phyloP scores from a whole-genome alignment of 345 rosid species.

The Gossypium arboreum region DNA sequence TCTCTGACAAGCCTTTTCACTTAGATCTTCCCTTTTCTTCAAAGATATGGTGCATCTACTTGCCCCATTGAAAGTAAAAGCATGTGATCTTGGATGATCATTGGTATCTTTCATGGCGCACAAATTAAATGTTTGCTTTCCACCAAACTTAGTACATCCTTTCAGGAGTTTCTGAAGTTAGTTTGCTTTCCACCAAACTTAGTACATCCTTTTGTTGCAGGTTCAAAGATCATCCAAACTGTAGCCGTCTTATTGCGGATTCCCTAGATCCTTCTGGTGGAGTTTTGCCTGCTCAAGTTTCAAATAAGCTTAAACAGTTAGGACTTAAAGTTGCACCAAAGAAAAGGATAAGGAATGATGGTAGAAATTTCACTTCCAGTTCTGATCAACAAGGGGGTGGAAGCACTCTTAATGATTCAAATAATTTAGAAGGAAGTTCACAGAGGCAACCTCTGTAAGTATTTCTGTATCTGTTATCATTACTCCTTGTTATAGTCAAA shows the following conservation, averaged over 20 bases:
- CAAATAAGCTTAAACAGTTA: constrained; percentile 83
- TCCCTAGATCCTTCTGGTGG: constrained; percentile 65
- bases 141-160: neutral
- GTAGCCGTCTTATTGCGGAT: constrained; percentile 58
- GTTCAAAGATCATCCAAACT: constrained; percentile 61
- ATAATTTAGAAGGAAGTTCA: constrained; percentile 31
- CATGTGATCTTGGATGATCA: neutral
- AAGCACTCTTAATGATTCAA: constrained; percentile 31
- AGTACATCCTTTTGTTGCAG: constrained; percentile 31
- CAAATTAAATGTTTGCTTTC: constrained; percentile 10
- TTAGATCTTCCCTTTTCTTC: neutral
- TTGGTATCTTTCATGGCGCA: neutral
- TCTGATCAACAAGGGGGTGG: constrained; percentile 27
- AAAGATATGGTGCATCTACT: neutral
- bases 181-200: constrained; percentile 5
- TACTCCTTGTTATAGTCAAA: neutral
- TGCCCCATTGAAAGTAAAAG: neutral
- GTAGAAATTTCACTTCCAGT: constrained; percentile 21
- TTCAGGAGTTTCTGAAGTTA: constrained; percentile 16
- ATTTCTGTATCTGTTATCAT: constrained; percentile 5
- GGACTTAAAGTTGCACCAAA: constrained; percentile 47
- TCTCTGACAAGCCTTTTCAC: neutral
- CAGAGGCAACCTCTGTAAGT: constrained; percentile 53
- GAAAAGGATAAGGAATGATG: constrained; percentile 43
- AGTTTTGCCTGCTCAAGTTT: constrained; percentile 73